Conservation (phyloP, 1,284 basidiomycete genomes). For the Bondarzewia mesenterica region DNA sequence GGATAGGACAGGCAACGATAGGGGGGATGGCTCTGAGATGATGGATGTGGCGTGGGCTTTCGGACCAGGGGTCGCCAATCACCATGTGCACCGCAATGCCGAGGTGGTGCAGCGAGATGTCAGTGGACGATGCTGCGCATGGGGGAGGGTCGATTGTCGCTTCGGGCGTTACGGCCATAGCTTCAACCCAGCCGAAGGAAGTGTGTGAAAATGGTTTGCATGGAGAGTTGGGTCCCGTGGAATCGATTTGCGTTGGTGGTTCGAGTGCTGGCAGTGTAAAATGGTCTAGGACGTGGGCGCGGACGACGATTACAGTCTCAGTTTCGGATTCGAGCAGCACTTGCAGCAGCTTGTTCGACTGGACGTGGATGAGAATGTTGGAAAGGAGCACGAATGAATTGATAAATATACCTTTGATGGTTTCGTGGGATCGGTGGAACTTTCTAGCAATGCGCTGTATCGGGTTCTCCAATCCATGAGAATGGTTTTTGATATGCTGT, state of each 20-base stretch:
- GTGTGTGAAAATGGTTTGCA: not conserved
- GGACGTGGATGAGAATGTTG: not conserved
- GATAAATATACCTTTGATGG: not conserved
- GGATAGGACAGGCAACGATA: not conserved
- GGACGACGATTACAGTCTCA: not conserved
- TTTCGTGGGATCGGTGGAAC: not conserved
- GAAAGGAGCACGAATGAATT: not conserved
- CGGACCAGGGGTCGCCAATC: not conserved
- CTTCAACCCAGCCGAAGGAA: not conserved
- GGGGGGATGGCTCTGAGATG: not conserved
- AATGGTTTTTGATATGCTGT: not conserved
- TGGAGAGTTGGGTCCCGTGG: not conserved
- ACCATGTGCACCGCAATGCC: not conserved
- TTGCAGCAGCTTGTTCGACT: not conserved
- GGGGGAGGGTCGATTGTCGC: not conserved
- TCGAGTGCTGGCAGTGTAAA: not conserved
- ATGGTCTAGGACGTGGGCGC: not conserved
- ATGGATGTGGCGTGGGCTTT: not conserved
- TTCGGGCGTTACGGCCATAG: not conserved
- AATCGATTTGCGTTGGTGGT: not conserved
- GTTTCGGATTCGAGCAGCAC: not conserved
- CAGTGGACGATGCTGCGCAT: not conserved
- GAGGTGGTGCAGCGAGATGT: not conserved
- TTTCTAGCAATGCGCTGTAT: not conserved
- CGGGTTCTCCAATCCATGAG: not conserved